Evolutionary conservation across 2,329 filamentous ascomycete species (phyloP).

Genomic region (Fusarium brachygibbosum): DNA sequence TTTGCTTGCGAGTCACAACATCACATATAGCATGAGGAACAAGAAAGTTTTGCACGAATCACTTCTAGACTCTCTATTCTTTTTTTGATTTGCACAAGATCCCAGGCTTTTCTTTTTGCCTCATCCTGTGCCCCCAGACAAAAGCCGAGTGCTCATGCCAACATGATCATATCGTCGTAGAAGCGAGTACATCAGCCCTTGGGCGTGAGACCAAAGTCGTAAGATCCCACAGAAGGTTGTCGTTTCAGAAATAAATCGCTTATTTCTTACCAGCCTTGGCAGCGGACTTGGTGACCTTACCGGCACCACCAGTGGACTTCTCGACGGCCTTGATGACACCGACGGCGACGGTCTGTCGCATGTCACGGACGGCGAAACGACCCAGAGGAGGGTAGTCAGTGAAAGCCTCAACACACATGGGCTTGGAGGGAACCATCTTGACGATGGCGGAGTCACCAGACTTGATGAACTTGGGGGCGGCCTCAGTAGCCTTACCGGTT

Average conservation of each 20-base stretch:
- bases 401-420: constrained; percentile 99
- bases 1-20: constrained; percentile 1
- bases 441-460: constrained; percentile 99
- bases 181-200: constrained; percentile 58
- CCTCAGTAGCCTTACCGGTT: constrained; percentile 97
- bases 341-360: constrained; percentile 90
- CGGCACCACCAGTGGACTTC: constrained; percentile 69
- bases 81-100: constrained; percentile 62
- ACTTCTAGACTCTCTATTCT: constrained; percentile 66
- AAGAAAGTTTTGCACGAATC: constrained; percentile 50
- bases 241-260: constrained; percentile 54
- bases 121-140: constrained; percentile 60
- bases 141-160: constrained; percentile 61
- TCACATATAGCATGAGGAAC: constrained; percentile 10
- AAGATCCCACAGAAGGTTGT: constrained; percentile 46
- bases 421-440: constrained; percentile 99
- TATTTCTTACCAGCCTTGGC: constrained; percentile 83
- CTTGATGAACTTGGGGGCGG: constrained; percentile 99
- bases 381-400: constrained; percentile 99
- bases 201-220: constrained; percentile 45
- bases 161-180: constrained; percentile 62
- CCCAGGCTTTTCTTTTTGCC: constrained; percentile 55
- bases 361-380: constrained; percentile 99
- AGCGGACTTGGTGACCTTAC: constrained; percentile 80
- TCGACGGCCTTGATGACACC: constrained; percentile 94